A percentile compares a stretch with the other conserved stretches of the same genome.
phyloP scores from a whole-genome alignment of 371 early-diverging fungal species.

The Syncephalastrum racemosum region DNA sequence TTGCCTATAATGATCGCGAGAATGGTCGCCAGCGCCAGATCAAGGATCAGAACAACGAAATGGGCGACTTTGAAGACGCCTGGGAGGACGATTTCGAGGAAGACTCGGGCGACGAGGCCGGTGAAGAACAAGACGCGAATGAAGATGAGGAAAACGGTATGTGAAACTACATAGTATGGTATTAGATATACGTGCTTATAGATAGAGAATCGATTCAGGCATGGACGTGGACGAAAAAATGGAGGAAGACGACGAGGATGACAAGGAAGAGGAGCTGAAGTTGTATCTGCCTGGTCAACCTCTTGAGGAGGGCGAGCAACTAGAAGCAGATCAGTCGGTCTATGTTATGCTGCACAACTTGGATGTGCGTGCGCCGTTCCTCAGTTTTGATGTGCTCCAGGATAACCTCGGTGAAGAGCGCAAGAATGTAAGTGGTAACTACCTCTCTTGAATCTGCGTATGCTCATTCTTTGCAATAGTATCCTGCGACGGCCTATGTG shows the following conservation, averaged over 20 bases:
- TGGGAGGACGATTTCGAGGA: constrained; percentile 93
- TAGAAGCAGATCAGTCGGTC: constrained; percentile 91
- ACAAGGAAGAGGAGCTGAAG: constrained; percentile 53
- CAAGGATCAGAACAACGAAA: constrained; percentile 61
- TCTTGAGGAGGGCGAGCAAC: constrained; percentile 84
- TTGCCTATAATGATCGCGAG: constrained; percentile 35
- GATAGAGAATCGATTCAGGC: constrained; percentile 17
- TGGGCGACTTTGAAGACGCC: constrained; percentile 97
- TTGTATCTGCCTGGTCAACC: constrained; percentile 93
- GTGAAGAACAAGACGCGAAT: constrained; percentile 47
- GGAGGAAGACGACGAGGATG: constrained; percentile 46
- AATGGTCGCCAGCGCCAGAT: constrained; percentile 22
- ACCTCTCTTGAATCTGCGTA: neutral
- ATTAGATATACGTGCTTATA: neutral
- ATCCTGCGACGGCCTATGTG: constrained; percentile 88
- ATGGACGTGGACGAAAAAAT: constrained; percentile 61
- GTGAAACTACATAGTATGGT: neutral
- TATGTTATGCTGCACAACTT: constrained; percentile 96
- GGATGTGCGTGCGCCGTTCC: constrained; percentile 94
- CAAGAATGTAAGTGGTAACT: constrained; percentile 53
- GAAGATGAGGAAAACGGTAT: constrained; percentile 53
- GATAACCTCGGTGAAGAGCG: constrained; percentile 85
- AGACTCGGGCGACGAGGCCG: constrained; percentile 63
- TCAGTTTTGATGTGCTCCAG: constrained; percentile 90
- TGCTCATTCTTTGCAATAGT: constrained; percentile 37